Percentiles rank a stretch among this genome's conserved stretches.
Conservation (phyloP, 805 yeast species). For the Metschnikowia colocasiae region DNA sequence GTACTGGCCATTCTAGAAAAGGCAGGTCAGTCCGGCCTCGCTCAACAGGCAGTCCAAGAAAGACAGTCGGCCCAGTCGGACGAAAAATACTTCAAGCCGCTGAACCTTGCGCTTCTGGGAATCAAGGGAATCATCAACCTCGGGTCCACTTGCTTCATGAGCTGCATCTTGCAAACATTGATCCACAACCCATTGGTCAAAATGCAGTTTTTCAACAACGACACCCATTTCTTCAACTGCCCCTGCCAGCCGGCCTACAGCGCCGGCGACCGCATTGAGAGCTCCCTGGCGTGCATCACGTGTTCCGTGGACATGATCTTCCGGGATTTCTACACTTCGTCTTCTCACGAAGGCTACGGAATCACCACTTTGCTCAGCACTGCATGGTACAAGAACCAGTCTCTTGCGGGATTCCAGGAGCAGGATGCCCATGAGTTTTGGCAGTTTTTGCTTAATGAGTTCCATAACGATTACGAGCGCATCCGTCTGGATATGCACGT, state of each 20-base stretch:
- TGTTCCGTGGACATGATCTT: slow-evolving; percentile 83
- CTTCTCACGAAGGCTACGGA: slow-evolving; percentile 66
- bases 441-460: slow-evolving; percentile 84
- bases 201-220: slow-evolving; percentile 66
- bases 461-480: slow-evolving; percentile 52
- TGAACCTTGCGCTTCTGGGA: slow-evolving; percentile 63
- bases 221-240: slow-evolving; percentile 60
- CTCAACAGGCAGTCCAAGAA: slow-evolving; percentile 5
- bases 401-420: slow-evolving; percentile 92
- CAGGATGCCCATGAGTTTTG: slow-evolving; percentile 99
- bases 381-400: slow-evolving; percentile 80
- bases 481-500: slow-evolving; percentile 1
- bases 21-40: background rate
- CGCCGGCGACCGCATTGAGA: slow-evolving; percentile 23
- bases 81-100: slow-evolving; percentile 33
- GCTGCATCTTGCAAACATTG: slow-evolving; percentile 83
- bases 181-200: slow-evolving; percentile 88
- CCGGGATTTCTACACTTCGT: slow-evolving; percentile 65
- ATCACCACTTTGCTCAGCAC: slow-evolving; percentile 77
- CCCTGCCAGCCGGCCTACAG: slow-evolving; percentile 27
- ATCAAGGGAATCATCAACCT: slow-evolving; percentile 84
- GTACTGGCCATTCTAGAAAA: slow-evolving; percentile 12
- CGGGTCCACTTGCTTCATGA: slow-evolving; percentile 98
- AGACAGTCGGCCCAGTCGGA: slow-evolving; percentile 4
- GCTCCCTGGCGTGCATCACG: slow-evolving; percentile 58